Conservation (phyloP, 2,329 filamentous ascomycete species). For the Hymenoscyphus fructigenus region DNA sequence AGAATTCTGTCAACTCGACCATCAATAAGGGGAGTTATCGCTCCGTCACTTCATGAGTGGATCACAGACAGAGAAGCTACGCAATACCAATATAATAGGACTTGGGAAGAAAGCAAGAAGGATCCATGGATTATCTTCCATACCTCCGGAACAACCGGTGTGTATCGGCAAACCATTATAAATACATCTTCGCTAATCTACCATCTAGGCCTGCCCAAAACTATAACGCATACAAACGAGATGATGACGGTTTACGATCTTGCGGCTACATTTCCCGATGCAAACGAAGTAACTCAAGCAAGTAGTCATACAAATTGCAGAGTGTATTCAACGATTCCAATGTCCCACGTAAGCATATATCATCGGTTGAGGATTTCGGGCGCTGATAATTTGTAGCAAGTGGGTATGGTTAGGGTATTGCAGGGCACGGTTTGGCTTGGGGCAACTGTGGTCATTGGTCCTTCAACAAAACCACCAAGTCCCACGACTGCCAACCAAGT, state of each 20-base stretch:
- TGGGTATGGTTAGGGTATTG: no score
- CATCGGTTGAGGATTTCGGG: no score
- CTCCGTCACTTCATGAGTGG: neutral
- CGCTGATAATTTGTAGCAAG: no score
- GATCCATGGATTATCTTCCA: constrained; percentile 19
- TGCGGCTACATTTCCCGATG: neutral
- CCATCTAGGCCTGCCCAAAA: constrained; percentile 1
- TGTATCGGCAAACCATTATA: neutral
- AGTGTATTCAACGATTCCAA: no score
- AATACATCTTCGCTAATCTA: neutral
- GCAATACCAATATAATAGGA: constrained; percentile 11
- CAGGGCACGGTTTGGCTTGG: no score
- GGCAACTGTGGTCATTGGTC: no score
- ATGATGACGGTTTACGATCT: constrained; percentile 5
- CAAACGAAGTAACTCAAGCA: neutral
- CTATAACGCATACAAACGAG: constrained; percentile 7
- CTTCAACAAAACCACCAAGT: no score
- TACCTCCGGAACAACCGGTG: constrained; percentile 25
- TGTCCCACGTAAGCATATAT: no score
- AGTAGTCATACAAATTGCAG: no score
- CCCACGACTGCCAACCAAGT: neutral
- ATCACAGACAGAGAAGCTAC: neutral
- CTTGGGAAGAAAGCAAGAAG: constrained; percentile 9
- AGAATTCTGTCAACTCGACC: neutral
- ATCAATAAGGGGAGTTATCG: neutral